These are phyloP conservation scores for Daldinia vernicosa DNA, from an alignment of 495 filamentous ascomycete genomes.

Conservation along the genomic window DNA sequence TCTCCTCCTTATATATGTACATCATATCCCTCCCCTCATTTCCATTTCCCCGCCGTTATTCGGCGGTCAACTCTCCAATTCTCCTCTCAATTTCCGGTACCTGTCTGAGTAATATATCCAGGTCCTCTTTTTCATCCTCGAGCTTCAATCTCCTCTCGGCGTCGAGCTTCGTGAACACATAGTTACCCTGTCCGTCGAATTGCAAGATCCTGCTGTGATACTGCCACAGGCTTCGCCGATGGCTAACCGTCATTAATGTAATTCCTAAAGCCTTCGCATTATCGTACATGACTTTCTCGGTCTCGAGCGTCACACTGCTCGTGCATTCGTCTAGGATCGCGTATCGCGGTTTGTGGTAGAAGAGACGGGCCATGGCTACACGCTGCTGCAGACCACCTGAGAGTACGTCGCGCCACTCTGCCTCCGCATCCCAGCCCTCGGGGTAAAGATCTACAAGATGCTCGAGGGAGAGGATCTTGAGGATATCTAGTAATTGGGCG, in stretches of 20 bases:
- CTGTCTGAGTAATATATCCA: conserved; percentile 82
- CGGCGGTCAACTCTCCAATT: conserved; percentile 75
- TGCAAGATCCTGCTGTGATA: conserved; percentile 94
- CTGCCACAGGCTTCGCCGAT: conserved; percentile 92
- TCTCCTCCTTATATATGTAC: conserved; percentile 3
- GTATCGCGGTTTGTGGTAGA: conserved; percentile 91
- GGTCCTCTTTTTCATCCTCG: conserved; percentile 96
- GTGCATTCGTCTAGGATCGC: conserved; percentile 98
- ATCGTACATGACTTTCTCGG: conserved; percentile 96
- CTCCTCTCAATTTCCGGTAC: conserved; percentile 89
- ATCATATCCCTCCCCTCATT: neutral
- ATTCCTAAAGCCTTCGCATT: conserved; percentile 90
- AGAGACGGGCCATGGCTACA: conserved; percentile 96
- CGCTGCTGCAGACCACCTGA: conserved; percentile 93
- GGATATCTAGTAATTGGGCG: conserved; percentile 76
- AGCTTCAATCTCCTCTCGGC: conserved; percentile 84
- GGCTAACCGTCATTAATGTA: conserved; percentile 95
- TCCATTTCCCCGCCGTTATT: conserved; percentile 17
- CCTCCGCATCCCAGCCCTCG: conserved; percentile 89
- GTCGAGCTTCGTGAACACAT: conserved; percentile 89
- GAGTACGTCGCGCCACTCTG: conserved; percentile 93
- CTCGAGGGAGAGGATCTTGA: conserved; percentile 82
- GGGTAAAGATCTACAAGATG: conserved; percentile 81
- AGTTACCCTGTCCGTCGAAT: conserved; percentile 93
- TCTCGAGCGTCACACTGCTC: conserved; percentile 88